These are phyloP conservation scores for Debaryomycetaceae sp. DNA, from an alignment of 1,139 yeast genomes.

Conservation along the genomic window DNA sequence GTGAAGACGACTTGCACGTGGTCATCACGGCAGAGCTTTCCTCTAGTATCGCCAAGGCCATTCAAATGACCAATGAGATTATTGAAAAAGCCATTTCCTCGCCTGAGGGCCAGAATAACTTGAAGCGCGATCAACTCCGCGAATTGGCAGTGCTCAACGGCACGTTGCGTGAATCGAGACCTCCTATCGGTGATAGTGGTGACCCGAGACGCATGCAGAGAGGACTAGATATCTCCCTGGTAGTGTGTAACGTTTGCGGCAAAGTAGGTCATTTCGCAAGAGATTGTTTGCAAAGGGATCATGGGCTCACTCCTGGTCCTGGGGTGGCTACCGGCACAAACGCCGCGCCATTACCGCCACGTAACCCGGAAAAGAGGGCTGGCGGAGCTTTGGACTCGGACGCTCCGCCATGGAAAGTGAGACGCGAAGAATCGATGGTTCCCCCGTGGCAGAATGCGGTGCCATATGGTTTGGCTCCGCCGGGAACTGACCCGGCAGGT, in stretches of 20 bases:
- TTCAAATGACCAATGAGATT: slow-evolving; percentile 62
- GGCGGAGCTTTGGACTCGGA: not conserved
- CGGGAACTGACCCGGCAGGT: slow-evolving; percentile 9
- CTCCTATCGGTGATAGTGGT: slow-evolving; percentile 48
- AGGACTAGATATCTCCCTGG: slow-evolving; percentile 38
- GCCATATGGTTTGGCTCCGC: no score
- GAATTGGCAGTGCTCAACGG: slow-evolving; percentile 93
- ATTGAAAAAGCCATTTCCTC: slow-evolving; percentile 76
- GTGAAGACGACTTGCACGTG: slow-evolving; percentile 75
- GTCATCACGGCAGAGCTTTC: slow-evolving; percentile 76
- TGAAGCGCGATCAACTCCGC: slow-evolving; percentile 81
- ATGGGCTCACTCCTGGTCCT: not conserved
- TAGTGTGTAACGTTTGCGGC: slow-evolving; percentile 74
- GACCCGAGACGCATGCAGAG: slow-evolving; percentile 32
- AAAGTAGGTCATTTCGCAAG: slow-evolving; percentile 77
- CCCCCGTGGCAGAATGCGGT: slow-evolving; percentile 11
- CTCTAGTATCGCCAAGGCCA: slow-evolving; percentile 67
- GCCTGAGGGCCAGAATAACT: slow-evolving; percentile 88
- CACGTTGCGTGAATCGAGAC: slow-evolving; percentile 76
- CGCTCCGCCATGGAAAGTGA: not conserved
- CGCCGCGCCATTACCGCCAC: not conserved
- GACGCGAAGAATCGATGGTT: slow-evolving; percentile 1
- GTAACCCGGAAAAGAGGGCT: not conserved
- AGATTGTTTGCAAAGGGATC: slow-evolving; percentile 48
- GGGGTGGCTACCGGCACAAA: slow-evolving; percentile 1